A percentile compares a stretch with the other conserved stretches of the same genome.
Evolutionary conservation across 352 stramenopile species (phyloP).

Genomic region (Globisporangium parvum): DNA sequence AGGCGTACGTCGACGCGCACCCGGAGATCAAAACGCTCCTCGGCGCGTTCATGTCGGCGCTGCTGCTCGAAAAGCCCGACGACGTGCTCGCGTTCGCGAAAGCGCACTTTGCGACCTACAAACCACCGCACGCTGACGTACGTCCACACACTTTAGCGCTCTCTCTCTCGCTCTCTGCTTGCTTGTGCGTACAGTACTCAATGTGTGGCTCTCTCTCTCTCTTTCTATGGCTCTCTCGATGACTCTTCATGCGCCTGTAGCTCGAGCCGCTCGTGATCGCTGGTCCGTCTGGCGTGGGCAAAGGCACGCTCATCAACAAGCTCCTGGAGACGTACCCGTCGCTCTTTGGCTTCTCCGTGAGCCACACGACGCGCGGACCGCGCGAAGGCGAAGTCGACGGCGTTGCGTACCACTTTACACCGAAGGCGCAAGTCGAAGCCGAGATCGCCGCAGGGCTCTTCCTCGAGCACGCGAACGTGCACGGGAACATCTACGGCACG

Average conservation of each 20-base stretch:
- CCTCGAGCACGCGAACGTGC: slow-evolving; percentile 96
- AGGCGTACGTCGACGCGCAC: slow-evolving; percentile 73
- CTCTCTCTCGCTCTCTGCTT: not conserved
- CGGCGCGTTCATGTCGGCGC: slow-evolving; percentile 80
- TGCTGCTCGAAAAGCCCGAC: slow-evolving; percentile 83
- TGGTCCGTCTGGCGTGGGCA: slow-evolving; percentile 89
- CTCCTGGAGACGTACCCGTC: slow-evolving; percentile 81
- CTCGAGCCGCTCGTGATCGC: slow-evolving; percentile 87
- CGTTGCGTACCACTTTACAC: slow-evolving; percentile 96
- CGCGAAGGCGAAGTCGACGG: slow-evolving; percentile 93
- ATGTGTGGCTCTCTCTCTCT: not conserved
- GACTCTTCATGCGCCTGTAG: slow-evolving; percentile 14
- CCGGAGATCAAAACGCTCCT: slow-evolving; percentile 89
- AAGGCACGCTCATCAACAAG: slow-evolving; percentile 95
- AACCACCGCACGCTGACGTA: slow-evolving; percentile 44
- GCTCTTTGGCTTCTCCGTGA: slow-evolving; percentile 95
- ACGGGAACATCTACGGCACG: slow-evolving; percentile 98
- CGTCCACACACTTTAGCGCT: not conserved
- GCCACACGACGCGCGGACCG: slow-evolving; percentile 95
- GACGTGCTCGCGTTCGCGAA: slow-evolving; percentile 79
- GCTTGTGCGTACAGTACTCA: too few species aligned
- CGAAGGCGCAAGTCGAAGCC: slow-evolving; percentile 89
- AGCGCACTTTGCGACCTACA: slow-evolving; percentile 74
- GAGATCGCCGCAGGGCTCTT: slow-evolving; percentile 95
- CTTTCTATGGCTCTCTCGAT: not conserved